A percentile compares a stretch with the other conserved stretches of the same genome.
Conservation (phyloP, 495 filamentous ascomycete species). For the Astrocystis sublimbata region DNA sequence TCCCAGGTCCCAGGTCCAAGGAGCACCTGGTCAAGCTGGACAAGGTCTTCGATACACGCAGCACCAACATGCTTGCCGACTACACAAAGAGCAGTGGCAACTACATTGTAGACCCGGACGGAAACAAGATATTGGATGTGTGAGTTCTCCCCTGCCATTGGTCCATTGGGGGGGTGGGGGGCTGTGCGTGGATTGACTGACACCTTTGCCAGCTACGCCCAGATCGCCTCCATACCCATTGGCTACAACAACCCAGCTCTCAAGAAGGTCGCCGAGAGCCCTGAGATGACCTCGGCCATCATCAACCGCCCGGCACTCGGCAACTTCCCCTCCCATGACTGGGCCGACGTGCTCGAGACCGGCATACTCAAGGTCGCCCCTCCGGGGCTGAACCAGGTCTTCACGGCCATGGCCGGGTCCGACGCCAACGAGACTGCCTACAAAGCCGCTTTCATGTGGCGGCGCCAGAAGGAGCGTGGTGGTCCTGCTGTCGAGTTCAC, state of each 20-base stretch:
- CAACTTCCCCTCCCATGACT: slow-evolving; percentile 92
- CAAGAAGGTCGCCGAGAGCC: slow-evolving; percentile 65
- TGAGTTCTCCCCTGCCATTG: slow-evolving; percentile 45
- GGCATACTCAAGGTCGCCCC: slow-evolving; percentile 88
- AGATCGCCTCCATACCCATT: slow-evolving; percentile 96
- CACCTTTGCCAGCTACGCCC: slow-evolving; percentile 65
- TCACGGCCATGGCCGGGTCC: slow-evolving; percentile 93
- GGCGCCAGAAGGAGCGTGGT: slow-evolving; percentile 83
- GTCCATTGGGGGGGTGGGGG: background rate
- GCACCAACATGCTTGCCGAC: slow-evolving; percentile 89
- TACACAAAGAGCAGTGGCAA: slow-evolving; percentile 73
- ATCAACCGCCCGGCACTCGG: slow-evolving; percentile 95
- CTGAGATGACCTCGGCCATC: slow-evolving; percentile 77
- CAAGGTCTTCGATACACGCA: slow-evolving; percentile 89
- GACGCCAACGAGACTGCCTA: slow-evolving; percentile 99
- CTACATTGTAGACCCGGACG: slow-evolving; percentile 87
- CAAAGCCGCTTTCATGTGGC: slow-evolving; percentile 99
- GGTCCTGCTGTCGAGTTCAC: slow-evolving; percentile 81
- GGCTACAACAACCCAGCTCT: slow-evolving; percentile 95
- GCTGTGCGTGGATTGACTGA: slow-evolving; percentile 18
- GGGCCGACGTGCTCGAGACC: slow-evolving; percentile 81
- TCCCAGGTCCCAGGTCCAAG: slow-evolving; percentile 82
- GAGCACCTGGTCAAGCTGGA: slow-evolving; percentile 62
- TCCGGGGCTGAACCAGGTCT: slow-evolving; percentile 90
- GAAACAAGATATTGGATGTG: slow-evolving; percentile 77